These are phyloP conservation scores for Pseudonitzschia multiseries DNA, from an alignment of 108 stramenopile species.

Conservation along the genomic window DNA sequence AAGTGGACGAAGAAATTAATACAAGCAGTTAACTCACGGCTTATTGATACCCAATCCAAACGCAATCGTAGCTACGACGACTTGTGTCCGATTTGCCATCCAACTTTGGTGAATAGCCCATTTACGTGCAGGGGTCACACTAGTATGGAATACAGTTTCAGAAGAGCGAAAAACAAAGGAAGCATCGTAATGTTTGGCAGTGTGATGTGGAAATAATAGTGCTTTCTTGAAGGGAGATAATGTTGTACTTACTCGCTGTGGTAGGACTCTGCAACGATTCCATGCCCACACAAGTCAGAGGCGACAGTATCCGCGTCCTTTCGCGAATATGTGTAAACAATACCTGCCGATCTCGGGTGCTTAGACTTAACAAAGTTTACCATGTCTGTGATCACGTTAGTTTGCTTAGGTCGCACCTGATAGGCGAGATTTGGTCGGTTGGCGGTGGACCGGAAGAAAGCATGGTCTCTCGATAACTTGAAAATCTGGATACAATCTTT, in stretches of 20 bases:
- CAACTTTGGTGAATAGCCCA: constrained; percentile 71
- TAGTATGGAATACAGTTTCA: background rate
- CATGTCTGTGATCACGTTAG: constrained; percentile 77
- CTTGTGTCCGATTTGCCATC: constrained; percentile 88
- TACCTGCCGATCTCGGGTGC: constrained; percentile 69
- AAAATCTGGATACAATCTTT: constrained; percentile 85
- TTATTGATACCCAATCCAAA: constrained; percentile 98
- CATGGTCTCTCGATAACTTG: constrained; percentile 53
- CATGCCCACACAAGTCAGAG: constrained; percentile 54
- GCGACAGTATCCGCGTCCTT: constrained; percentile 90
- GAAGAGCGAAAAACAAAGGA: background rate
- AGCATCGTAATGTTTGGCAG: background rate
- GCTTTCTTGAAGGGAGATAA: background rate
- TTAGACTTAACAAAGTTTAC: constrained; percentile 69
- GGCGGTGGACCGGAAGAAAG: constrained; percentile 77
- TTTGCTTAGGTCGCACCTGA: constrained; percentile 58
- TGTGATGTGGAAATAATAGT: background rate
- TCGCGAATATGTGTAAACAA: constrained; percentile 87
- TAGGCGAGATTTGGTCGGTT: constrained; percentile 93
- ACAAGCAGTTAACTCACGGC: constrained; percentile 48
- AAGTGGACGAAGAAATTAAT: background rate
- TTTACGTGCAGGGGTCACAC: constrained; percentile 45
- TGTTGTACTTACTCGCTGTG: constrained; percentile 42
- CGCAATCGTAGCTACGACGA: constrained; percentile 94
- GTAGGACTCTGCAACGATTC: constrained; percentile 86